These are phyloP conservation scores for Phytophthora macrochlamydospora DNA, from an alignment of 352 stramenopile species.

Conservation along the genomic window DNA sequence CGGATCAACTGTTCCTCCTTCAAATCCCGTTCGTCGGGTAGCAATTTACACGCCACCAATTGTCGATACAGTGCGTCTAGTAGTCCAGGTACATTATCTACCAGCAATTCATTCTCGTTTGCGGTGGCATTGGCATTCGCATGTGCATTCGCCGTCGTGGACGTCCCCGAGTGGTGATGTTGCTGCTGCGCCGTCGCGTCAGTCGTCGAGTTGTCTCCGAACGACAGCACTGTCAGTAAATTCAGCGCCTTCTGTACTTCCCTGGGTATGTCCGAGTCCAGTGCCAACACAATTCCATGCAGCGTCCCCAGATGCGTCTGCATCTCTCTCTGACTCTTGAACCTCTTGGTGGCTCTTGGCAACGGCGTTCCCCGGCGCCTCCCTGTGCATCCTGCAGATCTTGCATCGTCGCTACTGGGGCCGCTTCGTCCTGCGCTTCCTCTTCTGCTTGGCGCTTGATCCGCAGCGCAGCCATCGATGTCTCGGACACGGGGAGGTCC, in stretches of 20 bases:
- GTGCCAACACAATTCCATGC: slow-evolving; percentile 69
- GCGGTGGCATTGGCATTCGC: slow-evolving; percentile 33
- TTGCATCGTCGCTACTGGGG: slow-evolving; percentile 58
- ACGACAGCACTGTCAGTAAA: slow-evolving; percentile 76
- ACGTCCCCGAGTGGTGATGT: slow-evolving; percentile 27
- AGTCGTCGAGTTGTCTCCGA: slow-evolving; percentile 29
- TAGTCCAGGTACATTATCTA: slow-evolving; percentile 73
- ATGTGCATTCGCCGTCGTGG: not conserved
- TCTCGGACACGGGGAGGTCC: slow-evolving; percentile 39
- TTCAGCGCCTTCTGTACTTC: slow-evolving; percentile 70
- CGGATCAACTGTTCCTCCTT: slow-evolving; percentile 19
- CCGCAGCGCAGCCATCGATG: slow-evolving; percentile 22
- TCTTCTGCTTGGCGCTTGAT: slow-evolving; percentile 35
- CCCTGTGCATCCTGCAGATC: slow-evolving; percentile 76
- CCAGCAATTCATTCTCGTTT: slow-evolving; percentile 60
- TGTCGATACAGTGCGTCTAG: slow-evolving; percentile 81
- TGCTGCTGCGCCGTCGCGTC: slow-evolving; percentile 13
- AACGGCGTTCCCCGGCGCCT: slow-evolving; percentile 63
- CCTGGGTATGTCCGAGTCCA: slow-evolving; percentile 65
- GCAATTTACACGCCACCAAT: slow-evolving; percentile 52
- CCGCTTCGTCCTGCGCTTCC: slow-evolving; percentile 20
- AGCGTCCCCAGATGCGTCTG: slow-evolving; percentile 58
- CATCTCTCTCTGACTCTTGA: slow-evolving; percentile 63
- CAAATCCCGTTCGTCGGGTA: slow-evolving; percentile 39
- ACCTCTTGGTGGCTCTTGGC: slow-evolving; percentile 60